phyloP scores from a whole-genome alignment of 2,329 filamentous ascomycete genomes.

The Chrysoporthe austroafricana region DNA sequence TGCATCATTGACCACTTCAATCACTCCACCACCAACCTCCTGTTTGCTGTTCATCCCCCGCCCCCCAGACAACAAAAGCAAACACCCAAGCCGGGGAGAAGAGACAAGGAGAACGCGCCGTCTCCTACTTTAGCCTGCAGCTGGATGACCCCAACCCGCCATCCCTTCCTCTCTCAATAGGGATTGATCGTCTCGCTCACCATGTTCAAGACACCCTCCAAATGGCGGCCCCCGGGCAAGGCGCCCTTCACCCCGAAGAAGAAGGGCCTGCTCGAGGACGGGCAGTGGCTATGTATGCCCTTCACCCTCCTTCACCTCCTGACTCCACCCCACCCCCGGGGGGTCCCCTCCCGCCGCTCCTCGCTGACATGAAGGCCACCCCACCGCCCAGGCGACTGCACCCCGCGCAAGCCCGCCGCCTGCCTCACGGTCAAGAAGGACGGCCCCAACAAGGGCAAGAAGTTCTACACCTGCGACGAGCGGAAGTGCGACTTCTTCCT shows the following conservation, averaged over 20 bases:
- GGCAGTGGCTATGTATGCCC: slow-evolving; percentile 36
- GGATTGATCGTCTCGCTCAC: background rate
- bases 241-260: slow-evolving; percentile 15
- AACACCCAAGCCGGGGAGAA: too few species aligned
- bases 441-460: slow-evolving; percentile 44
- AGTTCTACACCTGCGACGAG: slow-evolving; percentile 47
- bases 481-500: slow-evolving; percentile 49
- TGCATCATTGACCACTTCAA: background rate
- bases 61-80: too few species aligned
- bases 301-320: background rate
- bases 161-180: background rate
- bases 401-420: slow-evolving; percentile 43
- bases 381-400: slow-evolving; percentile 44
- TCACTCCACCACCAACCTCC: background rate
- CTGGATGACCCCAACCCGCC: background rate
- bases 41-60: too few species aligned
- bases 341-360: background rate
- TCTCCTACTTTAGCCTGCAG: too few species aligned
- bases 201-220: slow-evolving; percentile 28
- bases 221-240: slow-evolving; percentile 7
- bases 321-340: background rate
- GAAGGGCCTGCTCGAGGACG: slow-evolving; percentile 33
- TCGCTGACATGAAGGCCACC: background rate
- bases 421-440: slow-evolving; percentile 44
- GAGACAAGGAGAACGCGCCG: too few species aligned